Evolutionary conservation across 257 asterid genomes (phyloP).

Genomic region (Solanum habrochaites): DNA sequence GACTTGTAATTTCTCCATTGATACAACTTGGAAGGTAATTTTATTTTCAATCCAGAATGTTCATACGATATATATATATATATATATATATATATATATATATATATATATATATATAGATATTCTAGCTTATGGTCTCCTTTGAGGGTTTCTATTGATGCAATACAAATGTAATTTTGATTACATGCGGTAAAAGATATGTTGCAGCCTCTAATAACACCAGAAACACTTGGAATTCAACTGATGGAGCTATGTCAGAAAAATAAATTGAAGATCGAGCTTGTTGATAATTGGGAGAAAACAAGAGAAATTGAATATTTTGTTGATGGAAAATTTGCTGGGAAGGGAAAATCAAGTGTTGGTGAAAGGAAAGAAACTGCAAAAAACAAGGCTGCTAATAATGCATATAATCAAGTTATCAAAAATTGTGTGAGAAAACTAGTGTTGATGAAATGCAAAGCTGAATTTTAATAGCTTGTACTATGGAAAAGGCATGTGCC

Average conservation of each 20-base stretch:
- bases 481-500: slow-evolving; percentile 52
- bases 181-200: slow-evolving; percentile 14
- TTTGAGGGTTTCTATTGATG: too few relatives aligned
- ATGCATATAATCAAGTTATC: too few relatives aligned
- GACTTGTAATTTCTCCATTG: slow-evolving; percentile 23
- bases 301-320: slow-evolving; percentile 14
- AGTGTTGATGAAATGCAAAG: too few relatives aligned
- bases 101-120: too few relatives aligned
- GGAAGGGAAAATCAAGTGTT: slow-evolving; percentile 6
- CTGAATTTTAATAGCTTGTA: too few relatives aligned
- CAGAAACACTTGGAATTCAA: slow-evolving; percentile 4
- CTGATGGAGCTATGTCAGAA: slow-evolving; percentile 24
- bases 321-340: slow-evolving; percentile 2
- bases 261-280: background rate
- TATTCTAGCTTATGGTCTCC: background rate
- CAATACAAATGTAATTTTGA: background rate
- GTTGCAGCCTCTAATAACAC: slow-evolving; percentile 32
- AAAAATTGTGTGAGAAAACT: too few relatives aligned
- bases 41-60: background rate
- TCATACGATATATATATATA: background rate
- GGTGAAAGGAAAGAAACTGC: too few relatives aligned
- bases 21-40: slow-evolving; percentile 31
- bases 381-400: background rate
- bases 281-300: slow-evolving; percentile 21
- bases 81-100: too few relatives aligned